phyloP scores from a whole-genome alignment of 2,329 filamentous ascomycete genomes.

The Penicillium sclerotigenum region DNA sequence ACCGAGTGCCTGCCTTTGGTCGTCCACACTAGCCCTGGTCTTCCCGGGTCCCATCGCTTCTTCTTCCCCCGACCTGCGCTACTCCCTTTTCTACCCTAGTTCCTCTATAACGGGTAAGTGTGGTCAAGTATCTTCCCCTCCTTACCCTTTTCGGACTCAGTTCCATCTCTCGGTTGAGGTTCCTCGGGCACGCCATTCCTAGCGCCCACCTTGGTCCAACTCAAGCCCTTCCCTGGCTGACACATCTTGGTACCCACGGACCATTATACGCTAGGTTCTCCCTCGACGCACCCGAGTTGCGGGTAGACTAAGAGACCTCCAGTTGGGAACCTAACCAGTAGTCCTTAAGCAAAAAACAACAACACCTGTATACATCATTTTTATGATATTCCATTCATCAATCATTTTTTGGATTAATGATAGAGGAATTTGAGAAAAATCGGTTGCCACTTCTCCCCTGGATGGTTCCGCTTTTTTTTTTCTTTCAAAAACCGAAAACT shows the following conservation, averaged over 20 bases:
- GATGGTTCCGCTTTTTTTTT: conserved; percentile 10
- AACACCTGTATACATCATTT: conserved; percentile 8
- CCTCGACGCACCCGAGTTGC: conserved; percentile 29
- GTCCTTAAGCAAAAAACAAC: conserved; percentile 15
- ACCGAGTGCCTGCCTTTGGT: neutral
- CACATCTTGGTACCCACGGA: conserved; percentile 35
- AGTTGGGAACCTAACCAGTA: conserved; percentile 22
- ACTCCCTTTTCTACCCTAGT: conserved; percentile 34
- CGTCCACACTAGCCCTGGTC: conserved; percentile 28
- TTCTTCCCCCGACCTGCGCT: conserved; percentile 37
- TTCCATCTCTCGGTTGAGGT: conserved; percentile 26
- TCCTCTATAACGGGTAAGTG: conserved; percentile 6
- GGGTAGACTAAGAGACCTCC: conserved; percentile 34
- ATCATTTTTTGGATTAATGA: conserved; percentile 1
- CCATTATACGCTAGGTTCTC: conserved; percentile 36
- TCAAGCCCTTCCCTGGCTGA: conserved; percentile 14
- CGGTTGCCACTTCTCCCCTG: conserved; percentile 21
- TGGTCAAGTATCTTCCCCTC: conserved; percentile 9
- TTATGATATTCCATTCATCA: neutral
- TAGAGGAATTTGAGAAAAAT: conserved; percentile 7
- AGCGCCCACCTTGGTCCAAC: conserved; percentile 12
- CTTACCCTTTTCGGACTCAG: conserved; percentile 11
- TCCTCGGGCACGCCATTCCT: conserved; percentile 36
- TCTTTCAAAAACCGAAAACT: neutral
- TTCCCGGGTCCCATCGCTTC: conserved; percentile 30